phyloP scores from a whole-genome alignment of 352 stramenopile genomes.

The Lagenidium sp. region DNA sequence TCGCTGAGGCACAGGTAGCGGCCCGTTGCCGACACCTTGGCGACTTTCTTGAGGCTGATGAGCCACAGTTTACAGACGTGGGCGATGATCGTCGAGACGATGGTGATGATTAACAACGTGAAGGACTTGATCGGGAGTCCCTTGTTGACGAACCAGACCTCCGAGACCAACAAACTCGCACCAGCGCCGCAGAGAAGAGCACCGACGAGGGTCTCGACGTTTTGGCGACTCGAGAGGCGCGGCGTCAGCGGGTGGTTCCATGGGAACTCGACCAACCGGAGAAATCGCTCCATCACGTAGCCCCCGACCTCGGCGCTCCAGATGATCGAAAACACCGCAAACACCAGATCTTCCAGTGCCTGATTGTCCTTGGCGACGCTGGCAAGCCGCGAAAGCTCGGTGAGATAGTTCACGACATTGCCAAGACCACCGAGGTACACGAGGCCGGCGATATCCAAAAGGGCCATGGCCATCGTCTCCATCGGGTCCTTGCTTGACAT shows the following conservation, averaged over 20 bases:
- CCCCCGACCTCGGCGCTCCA: conserved; percentile 47
- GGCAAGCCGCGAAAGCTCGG: neutral
- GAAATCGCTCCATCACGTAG: conserved; percentile 32
- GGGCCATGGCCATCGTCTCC: conserved; percentile 44
- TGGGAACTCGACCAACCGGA: conserved; percentile 39
- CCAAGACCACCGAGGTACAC: conserved; percentile 35
- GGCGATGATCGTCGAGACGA: conserved; percentile 28
- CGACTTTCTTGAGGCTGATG: conserved; percentile 52
- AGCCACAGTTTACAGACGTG: conserved; percentile 54
- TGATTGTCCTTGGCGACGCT: too few relatives aligned
- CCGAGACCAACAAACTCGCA: conserved; percentile 27
- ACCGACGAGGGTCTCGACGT: conserved; percentile 47
- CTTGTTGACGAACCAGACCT: conserved; percentile 15
- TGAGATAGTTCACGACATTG: conserved; percentile 40
- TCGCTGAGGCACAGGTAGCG: conserved; percentile 34
- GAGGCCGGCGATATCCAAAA: conserved; percentile 39
- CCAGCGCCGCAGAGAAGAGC: conserved; percentile 26
- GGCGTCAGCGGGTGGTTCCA: conserved; percentile 43
- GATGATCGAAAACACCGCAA: conserved; percentile 45
- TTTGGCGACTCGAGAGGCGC: conserved; percentile 42
- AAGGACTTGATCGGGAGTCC: conserved; percentile 9
- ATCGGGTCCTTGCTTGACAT: conserved; percentile 53
- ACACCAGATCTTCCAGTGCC: too few relatives aligned
- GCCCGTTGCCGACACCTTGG: conserved; percentile 30
- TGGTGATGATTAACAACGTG: conserved; percentile 21